These are phyloP conservation scores for Haplographium delicatum DNA, from an alignment of 495 filamentous ascomycete genomes.

Conservation along the genomic window DNA sequence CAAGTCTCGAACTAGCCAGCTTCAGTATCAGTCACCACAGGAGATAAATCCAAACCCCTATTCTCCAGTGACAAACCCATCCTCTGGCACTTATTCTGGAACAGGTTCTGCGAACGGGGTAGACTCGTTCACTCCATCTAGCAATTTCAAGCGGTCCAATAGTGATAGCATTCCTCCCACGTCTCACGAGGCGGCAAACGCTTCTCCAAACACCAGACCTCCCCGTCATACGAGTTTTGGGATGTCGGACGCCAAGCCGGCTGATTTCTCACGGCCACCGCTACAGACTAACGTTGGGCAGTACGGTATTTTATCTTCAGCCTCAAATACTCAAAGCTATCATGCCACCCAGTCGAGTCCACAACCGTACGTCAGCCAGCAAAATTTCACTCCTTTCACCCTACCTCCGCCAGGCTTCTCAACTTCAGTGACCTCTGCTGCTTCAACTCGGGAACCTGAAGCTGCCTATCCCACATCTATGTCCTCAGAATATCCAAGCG, in stretches of 20 bases:
- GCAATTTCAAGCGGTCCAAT: slow-evolving; percentile 24
- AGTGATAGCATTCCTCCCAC: slow-evolving; percentile 20
- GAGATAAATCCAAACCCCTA: slow-evolving; percentile 43
- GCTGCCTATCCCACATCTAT: slow-evolving; percentile 22
- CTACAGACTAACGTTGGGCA: slow-evolving; percentile 40
- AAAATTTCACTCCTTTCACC: slow-evolving; percentile 50
- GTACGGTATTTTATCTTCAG: slow-evolving; percentile 45
- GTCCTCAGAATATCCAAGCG: slow-evolving; percentile 22
- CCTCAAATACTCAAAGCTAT: slow-evolving; percentile 42
- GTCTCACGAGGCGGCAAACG: slow-evolving; percentile 3
- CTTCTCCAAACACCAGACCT: slow-evolving; percentile 7
- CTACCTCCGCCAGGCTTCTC: slow-evolving; percentile 44
- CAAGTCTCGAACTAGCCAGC: slow-evolving; percentile 39
- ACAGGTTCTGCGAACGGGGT: slow-evolving; percentile 19
- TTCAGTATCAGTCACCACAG: slow-evolving; percentile 49
- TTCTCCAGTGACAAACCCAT: slow-evolving; percentile 42
- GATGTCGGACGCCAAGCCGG: slow-evolving; percentile 16
- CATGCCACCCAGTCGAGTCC: slow-evolving; percentile 26
- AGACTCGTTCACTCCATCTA: slow-evolving; percentile 12
- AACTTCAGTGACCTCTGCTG: slow-evolving; percentile 18
- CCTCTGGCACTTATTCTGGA: slow-evolving; percentile 35
- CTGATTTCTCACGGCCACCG: slow-evolving; percentile 33
- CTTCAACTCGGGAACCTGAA: slow-evolving; percentile 17
- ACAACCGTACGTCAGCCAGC: slow-evolving; percentile 44
- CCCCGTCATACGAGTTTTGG: slow-evolving; percentile 26